Percentiles rank a stretch among this genome's conserved stretches.
phyloP scores from a whole-genome alignment of 306 rosid species.

The Rosa persica region DNA sequence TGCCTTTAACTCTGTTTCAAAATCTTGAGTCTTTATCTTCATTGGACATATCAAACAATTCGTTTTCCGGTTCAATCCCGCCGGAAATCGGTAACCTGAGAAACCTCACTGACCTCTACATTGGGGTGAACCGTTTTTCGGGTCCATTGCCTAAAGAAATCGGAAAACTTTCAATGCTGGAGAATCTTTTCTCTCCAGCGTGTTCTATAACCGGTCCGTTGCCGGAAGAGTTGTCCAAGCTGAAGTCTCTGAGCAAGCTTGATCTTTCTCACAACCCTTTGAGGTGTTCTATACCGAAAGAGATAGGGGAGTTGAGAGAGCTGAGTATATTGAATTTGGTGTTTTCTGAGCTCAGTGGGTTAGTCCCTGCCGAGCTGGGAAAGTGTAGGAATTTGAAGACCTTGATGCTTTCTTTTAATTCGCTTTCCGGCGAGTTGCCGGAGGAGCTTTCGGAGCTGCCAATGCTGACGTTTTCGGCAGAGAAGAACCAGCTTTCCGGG shows the following conservation, averaged over 20 bases:
- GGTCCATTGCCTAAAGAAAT: conserved; percentile 75
- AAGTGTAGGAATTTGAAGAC: conserved; percentile 58
- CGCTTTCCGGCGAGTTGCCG: conserved; percentile 75
- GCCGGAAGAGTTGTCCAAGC: conserved; percentile 67
- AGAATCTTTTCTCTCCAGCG: conserved; percentile 49
- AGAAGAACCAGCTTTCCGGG: conserved; percentile 81
- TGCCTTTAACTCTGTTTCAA: conserved; percentile 57
- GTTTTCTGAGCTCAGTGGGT: conserved; percentile 69
- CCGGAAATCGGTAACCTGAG: conserved; percentile 58
- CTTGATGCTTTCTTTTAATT: conserved; percentile 76
- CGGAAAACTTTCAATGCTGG: conserved; percentile 67
- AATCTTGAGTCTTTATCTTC: conserved; percentile 57
- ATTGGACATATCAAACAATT: conserved; percentile 79
- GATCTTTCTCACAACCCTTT: conserved; percentile 91
- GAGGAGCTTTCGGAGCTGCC: conserved; percentile 81
- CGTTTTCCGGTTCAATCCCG: conserved; percentile 72
- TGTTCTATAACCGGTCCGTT: conserved; percentile 84
- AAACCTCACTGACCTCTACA: conserved; percentile 64
- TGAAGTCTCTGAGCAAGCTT: conserved; percentile 56
- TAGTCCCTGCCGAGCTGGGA: conserved; percentile 82
- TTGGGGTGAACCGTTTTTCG: conserved; percentile 59
- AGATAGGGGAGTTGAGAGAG: conserved; percentile 66
- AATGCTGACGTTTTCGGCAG: conserved; percentile 68
- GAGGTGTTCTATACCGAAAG: conserved; percentile 72
- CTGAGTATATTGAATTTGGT: conserved; percentile 58